Percentiles rank a stretch among this genome's conserved stretches.
Conservation (phyloP, 176 grass and related monocot species). For the Olyra latifolia region DNA sequence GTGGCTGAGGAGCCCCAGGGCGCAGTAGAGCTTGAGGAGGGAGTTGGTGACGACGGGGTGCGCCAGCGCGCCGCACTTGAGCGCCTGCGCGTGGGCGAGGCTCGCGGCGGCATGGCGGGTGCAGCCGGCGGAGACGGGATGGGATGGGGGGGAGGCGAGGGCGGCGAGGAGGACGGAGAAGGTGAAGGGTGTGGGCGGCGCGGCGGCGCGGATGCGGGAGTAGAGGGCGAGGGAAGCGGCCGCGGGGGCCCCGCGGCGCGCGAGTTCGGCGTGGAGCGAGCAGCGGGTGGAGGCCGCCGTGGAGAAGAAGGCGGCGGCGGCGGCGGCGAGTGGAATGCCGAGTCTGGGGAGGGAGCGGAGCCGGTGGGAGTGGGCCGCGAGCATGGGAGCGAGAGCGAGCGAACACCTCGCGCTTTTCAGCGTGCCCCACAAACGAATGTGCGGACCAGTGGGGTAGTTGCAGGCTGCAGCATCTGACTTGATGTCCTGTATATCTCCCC, state of each 20-base stretch:
- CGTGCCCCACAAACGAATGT: too few species aligned
- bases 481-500: too few species aligned
- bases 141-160: constrained; percentile 1
- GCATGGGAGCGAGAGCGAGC: neutral
- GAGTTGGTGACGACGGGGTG: constrained; percentile 63
- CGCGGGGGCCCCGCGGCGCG: constrained; percentile 31
- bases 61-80: constrained; percentile 52
- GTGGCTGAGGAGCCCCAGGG: constrained; percentile 29
- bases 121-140: neutral
- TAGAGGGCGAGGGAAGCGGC: constrained; percentile 44
- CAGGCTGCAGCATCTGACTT: too few species aligned
- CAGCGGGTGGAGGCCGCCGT: constrained; percentile 4
- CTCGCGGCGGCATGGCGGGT: neutral
- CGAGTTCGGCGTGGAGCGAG: constrained; percentile 42
- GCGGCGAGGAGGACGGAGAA: constrained; percentile 57
- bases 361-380: neutral
- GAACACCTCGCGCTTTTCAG: neutral
- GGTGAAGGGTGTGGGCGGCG: constrained; percentile 42
- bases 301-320: constrained; percentile 14
- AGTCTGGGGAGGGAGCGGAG: neutral
- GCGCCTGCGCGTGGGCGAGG: constrained; percentile 50
- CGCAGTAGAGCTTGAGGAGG: constrained; percentile 58
- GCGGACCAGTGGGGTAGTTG: too few species aligned
- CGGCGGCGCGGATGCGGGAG: constrained; percentile 44
- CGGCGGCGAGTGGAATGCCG: neutral